Base-by-base conservation (phyloP, 2,329 filamentous ascomycete species). In the Monilinia vaccinii-corymbosi region DNA sequence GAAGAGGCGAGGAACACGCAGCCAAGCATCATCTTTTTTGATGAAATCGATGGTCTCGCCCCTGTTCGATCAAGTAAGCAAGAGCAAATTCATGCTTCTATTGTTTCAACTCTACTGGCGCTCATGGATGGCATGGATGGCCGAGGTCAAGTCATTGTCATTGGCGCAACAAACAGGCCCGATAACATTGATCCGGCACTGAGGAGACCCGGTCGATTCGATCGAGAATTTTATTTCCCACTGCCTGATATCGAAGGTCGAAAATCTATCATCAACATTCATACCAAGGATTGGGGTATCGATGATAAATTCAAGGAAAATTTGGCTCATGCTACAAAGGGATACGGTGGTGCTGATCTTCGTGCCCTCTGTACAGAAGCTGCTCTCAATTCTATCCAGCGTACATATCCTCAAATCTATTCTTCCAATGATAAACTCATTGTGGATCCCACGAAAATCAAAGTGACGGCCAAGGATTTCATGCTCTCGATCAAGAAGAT, bases 21-120 rank as follows among this genome's bases (percentile, higher is more conserved):
- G 70, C 94, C 94, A 0, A 97, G 93, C 73, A 99, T 99, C 74
- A 99, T 99, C 73, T 99, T 99, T 78, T 97, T 99, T 68, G 94
- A 99, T 72, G 94, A 99, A 73, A 99, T 99, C 67, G 94, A 99
- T 75, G 94, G 94, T 59, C 80, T 99, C 65, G 94, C 94, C 3
- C 95, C 94, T 56, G 94, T 97, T 38, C 84, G 94, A 68, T 97
- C 94, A 14, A 97, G 93, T 75, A 97, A 97, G 73, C 93, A 97
- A 75, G 94, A 99, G 72, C 94, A 99, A 75, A 97, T 97, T 62
- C 94, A 99, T 74, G 91, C 94, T 7, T 97, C 93, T 2, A 99
- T 99, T 65, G 93, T 97, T 16, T 95, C 92, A 1, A 97, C 92
- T 1, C 76, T 97, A n/a, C 78, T 97, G 62, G 92, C 92, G 0